Evolutionary conservation across 106 monocot species (phyloP).

Genomic region (Dendrobium chrysotoxum): DNA sequence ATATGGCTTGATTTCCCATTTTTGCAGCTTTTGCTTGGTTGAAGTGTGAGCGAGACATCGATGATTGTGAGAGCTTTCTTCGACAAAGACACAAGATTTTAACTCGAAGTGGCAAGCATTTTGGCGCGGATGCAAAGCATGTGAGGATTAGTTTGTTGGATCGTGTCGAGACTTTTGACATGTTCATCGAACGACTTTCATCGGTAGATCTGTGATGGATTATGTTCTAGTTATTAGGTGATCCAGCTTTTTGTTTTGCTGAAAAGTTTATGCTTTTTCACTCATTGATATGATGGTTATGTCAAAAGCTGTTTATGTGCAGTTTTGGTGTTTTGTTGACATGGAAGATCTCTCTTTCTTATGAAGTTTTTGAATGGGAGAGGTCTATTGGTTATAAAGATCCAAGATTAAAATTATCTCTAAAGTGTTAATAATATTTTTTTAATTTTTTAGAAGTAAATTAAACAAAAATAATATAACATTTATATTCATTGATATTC

Average conservation of each 20-base stretch:
- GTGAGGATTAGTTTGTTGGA: conserved; percentile 72
- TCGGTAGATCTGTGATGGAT: conserved; percentile 15
- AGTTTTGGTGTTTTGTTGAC: neutral
- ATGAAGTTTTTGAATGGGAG: neutral
- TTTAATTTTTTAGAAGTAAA: no score
- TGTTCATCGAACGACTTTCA: conserved; percentile 38
- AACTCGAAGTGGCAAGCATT: conserved; percentile 47
- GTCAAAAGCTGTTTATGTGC: neutral
- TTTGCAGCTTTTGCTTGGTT: conserved; percentile 77
- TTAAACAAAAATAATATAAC: no score
- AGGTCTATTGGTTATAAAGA: no score
- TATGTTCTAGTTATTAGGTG: neutral
- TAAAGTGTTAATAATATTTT: no score
- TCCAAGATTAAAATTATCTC: no score
- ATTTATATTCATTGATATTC: no score
- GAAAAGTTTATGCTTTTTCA: neutral
- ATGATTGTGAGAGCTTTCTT: conserved; percentile 49
- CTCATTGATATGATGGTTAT: neutral
- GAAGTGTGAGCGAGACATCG: conserved; percentile 47
- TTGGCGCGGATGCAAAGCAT: conserved; percentile 29
- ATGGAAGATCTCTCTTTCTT: conserved; percentile 1
- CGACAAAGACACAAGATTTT: conserved; percentile 35
- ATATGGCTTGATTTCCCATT: neutral
- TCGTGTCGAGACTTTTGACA: conserved; percentile 43
- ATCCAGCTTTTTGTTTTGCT: neutral